Evolutionary conservation across 345 rosid species (phyloP), one percentile per base, ranked within the genome.

Genomic region (Physaria fendleri): DNA sequence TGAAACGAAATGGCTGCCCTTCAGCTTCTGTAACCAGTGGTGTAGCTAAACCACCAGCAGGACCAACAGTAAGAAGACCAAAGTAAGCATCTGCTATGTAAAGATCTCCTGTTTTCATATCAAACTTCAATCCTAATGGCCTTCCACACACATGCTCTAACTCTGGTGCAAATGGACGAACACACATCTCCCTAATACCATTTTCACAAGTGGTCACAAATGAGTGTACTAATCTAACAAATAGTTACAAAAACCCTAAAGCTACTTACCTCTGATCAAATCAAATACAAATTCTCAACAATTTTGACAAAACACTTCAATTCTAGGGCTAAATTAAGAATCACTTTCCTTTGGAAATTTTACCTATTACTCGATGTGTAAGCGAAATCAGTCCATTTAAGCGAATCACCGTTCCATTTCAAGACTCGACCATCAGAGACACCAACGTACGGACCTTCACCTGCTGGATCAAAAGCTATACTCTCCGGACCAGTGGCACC

Each of bases 41-140:
- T 35, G 16, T 66, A 7, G 96, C 90, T 59, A 78, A 59, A 14
- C 96, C 94, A 45, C 88, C 94, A 6, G 47, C 39, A 21, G 90
- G 81, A 25, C 94, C 94, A 23, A 82, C 90, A 1, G 79, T 74
- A 25, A 66, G 70, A 28, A 88, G 65, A 37, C 96, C 94, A 17
- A 77, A 77, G 71, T 85, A 88, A 0, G 93, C 93, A 74, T 88
- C 96, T 0, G 91, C 91, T 6, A 83, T 83, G 56, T 85, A 88
- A 5, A 88, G 82, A 52, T 83, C 85, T 52, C 96, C 85, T 2
- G 77, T 80, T 76, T 57, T 74, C 56, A 74, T 71, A 64, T 83
- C 76, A 24, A 85, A 88, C 52, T 80, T 72, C 21, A 88, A 64
- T 29, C 94, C 94, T 41, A 88, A 64, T 11, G 94, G 89, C 51